Evolutionary conservation across 1,139 yeast genomes (phyloP), one percentile per base, ranked within the genome.

Genomic region (Maudiozyma humilis): DNA sequence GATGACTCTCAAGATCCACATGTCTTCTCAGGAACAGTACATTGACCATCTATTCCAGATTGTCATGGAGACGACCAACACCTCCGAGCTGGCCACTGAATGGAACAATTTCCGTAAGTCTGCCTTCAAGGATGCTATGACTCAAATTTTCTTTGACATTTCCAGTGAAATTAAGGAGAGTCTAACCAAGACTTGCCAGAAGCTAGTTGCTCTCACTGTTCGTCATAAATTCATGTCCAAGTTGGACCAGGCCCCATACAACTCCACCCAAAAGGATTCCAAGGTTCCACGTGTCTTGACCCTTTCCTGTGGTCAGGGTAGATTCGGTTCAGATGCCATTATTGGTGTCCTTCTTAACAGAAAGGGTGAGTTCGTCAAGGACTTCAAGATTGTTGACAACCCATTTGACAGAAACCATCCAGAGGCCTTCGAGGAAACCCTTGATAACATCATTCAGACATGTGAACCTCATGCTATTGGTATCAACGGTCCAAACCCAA

Each of bases 181-280:
- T 48, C 71, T 89, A 46, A 77, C 89, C 46, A 75, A 84, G 49
- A 83, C 77, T 49, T 84, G 96, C 67, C 83, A 83, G 60, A 73
- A 87, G 46, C 65, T 79, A 39, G 70, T 91, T 39, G 82, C 81
- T 44, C 74, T 71, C 48, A 81, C 82, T 48, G 78, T 89, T 34
- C 79, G 97, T 53, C 72, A 75, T 42, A 69, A 75, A 32, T 83
- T 91, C 57, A 68, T 79, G 59, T 71, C 75, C 20, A 82, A 79
- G 56, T 72, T 91, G 39, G 93, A 91, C 61, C 97, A 89, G 68
- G 96, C 97, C 2, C 96, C 98, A 19, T 89, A 71, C 64, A 79
- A 84, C 52, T 95, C 97, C 8, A 73, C 75, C 43, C 83, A 85
- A 2, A 82, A 73, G 52, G 85, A 78, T 42, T 96, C 96, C 36